Percentiles rank a stretch among this genome's conserved stretches.
phyloP scores from a whole-genome alignment of 2,329 filamentous ascomycete genomes.

The Neocatenulostroma microsporum region DNA sequence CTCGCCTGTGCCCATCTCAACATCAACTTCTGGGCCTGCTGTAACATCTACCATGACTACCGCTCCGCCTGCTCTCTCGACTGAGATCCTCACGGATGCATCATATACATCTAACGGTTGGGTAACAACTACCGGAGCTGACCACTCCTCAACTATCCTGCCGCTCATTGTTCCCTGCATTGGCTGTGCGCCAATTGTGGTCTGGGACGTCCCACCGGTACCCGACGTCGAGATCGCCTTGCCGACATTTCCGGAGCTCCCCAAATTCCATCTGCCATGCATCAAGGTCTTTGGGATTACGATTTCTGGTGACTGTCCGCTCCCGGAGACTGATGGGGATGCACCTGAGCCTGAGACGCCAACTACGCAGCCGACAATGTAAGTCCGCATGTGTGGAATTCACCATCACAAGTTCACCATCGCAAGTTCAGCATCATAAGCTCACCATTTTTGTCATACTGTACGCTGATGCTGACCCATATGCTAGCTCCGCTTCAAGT shows the following conservation, averaged over 20 bases:
- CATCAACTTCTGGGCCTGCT: neutral
- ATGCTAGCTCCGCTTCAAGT: too few relatives aligned
- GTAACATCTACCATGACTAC: constrained; percentile 7
- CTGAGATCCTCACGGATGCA: neutral
- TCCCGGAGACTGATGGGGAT: too few relatives aligned
- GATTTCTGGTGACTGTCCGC: too few relatives aligned
- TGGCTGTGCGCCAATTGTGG: neutral
- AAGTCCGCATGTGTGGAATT: too few relatives aligned
- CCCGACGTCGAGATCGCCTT: constrained; percentile 1
- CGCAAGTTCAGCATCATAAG: too few relatives aligned
- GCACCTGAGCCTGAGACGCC: too few relatives aligned
- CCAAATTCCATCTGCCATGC: constrained; percentile 6
- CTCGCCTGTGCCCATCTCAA: neutral
- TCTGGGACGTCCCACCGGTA: constrained; percentile 6
- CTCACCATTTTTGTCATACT: too few relatives aligned
- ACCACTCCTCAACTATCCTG: constrained; percentile 4
- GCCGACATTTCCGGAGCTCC: constrained; percentile 4
- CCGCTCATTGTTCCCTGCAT: constrained; percentile 5
- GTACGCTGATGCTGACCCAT: too few relatives aligned
- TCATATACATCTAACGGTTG: constrained; percentile 2
- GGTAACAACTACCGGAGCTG: constrained; percentile 5
- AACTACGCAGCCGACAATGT: too few relatives aligned
- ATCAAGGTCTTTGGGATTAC: too few relatives aligned
- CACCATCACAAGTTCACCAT: too few relatives aligned
- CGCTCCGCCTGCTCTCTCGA: constrained; percentile 2